phyloP scores from a whole-genome alignment of 768 basidiomycete genomes.

The Mycena venus region DNA sequence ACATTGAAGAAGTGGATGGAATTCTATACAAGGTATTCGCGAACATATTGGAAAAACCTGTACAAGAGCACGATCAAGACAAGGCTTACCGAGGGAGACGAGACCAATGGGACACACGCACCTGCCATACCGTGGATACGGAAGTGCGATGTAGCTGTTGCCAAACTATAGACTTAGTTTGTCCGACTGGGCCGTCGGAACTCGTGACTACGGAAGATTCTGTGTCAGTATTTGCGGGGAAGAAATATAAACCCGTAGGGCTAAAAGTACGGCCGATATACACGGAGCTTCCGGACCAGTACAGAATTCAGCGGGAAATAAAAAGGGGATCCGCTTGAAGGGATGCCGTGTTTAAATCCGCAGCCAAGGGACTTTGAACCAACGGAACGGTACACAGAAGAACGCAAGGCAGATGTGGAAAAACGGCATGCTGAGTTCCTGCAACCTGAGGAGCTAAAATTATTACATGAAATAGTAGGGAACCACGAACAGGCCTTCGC shows the following conservation, averaged over 20 bases:
- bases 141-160: neutral
- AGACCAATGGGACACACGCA: neutral
- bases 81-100: neutral
- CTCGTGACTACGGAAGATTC: neutral
- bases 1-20: neutral
- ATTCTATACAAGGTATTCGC: conserved; percentile 19
- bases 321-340: conserved; percentile 37
- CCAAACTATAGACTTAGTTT: neutral
- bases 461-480: no score
- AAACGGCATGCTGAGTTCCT: conserved; percentile 38
- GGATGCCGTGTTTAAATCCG: conserved; percentile 34
- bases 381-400: conserved; percentile 30
- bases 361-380: conserved; percentile 36
- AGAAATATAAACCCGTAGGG: conserved; percentile 39
- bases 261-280: conserved; percentile 36
- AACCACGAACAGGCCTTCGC: no score
- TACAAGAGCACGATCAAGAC: neutral
- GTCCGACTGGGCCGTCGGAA: neutral
- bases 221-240: conserved; percentile 14
- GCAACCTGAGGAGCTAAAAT: conserved; percentile 42
- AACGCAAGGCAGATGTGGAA: conserved; percentile 34
- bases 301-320: conserved; percentile 23
- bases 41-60: neutral
- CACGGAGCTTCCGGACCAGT: conserved; percentile 36
- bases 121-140: neutral